phyloP scores from a whole-genome alignment of 169 alveolate genomes.

The Theileria orientalis region DNA sequence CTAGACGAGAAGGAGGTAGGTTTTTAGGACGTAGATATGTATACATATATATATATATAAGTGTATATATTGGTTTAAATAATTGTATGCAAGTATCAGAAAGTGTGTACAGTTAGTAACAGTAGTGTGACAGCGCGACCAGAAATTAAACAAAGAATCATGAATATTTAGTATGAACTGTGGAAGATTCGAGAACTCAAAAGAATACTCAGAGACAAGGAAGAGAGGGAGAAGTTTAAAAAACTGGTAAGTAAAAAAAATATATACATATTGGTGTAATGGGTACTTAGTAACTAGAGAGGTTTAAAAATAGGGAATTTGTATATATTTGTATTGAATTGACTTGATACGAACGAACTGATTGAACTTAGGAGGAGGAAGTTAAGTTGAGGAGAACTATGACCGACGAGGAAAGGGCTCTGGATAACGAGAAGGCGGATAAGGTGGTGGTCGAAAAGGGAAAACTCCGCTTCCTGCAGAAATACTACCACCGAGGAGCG shows the following conservation, averaged over 20 bases:
- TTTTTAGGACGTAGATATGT: too few relatives aligned
- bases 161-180: conserved; percentile 58
- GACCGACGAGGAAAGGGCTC: conserved; percentile 73
- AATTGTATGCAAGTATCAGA: too few relatives aligned
- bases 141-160: background rate
- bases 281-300: conserved; percentile 39
- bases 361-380: conserved; percentile 66
- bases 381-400: conserved; percentile 70
- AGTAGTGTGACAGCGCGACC: too few relatives aligned
- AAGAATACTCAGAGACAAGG: conserved; percentile 73
- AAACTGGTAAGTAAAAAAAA: conserved; percentile 40
- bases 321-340: conserved; percentile 28
- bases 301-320: conserved; percentile 37
- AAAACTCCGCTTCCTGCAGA: conserved; percentile 80
- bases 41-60: too few relatives aligned
- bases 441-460: conserved; percentile 64
- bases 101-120: too few relatives aligned
- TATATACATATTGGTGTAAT: too few relatives aligned
- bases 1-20: conserved; percentile 50
- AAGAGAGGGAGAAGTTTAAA: conserved; percentile 64
- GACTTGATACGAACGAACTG: too few relatives aligned
- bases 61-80: too few relatives aligned
- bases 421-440: conserved; percentile 68
- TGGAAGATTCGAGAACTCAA: conserved; percentile 80
- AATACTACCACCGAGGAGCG: conserved; percentile 86